Evolutionary conservation across 805 yeast species (phyloP).

Genomic region (Metschnikowia bowlesiae): DNA sequence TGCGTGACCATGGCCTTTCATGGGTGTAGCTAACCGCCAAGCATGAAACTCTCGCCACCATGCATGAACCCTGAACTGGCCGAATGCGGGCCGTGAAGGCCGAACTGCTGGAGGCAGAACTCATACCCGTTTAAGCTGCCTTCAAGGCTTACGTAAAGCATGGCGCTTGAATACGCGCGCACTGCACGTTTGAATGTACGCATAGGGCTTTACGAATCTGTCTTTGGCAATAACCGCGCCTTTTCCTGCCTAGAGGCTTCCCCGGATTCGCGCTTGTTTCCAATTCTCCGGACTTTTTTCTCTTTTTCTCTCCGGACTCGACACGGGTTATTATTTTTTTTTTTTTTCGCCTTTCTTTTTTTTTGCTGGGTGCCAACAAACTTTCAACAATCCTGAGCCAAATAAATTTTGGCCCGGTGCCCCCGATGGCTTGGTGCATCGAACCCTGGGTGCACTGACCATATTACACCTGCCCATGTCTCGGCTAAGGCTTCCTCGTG

Average conservation of each 20-base stretch:
- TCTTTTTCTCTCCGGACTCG: not conserved
- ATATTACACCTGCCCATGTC: too few relatives aligned
- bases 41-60: not conserved
- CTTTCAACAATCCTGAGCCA: not conserved
- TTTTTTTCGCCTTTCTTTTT: not conserved
- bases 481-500: not conserved
- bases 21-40: not conserved
- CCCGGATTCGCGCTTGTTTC: constrained; percentile 2
- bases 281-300: constrained; percentile 1
- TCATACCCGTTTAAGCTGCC: not conserved
- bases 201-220: not conserved
- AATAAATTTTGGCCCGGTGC: not conserved
- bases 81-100: not conserved
- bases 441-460: not conserved
- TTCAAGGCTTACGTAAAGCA: not conserved
- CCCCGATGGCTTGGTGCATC: not conserved
- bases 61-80: not conserved
- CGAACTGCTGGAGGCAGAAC: not conserved
- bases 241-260: not conserved
- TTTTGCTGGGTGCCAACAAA: not conserved
- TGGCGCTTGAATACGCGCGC: not conserved
- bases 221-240: not conserved
- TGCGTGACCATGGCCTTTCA: too few relatives aligned
- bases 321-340: not conserved
- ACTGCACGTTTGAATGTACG: not conserved